Evolutionary conservation across 495 filamentous ascomycete species (phyloP).

Genomic region (Astrothelium macrocarpum): DNA sequence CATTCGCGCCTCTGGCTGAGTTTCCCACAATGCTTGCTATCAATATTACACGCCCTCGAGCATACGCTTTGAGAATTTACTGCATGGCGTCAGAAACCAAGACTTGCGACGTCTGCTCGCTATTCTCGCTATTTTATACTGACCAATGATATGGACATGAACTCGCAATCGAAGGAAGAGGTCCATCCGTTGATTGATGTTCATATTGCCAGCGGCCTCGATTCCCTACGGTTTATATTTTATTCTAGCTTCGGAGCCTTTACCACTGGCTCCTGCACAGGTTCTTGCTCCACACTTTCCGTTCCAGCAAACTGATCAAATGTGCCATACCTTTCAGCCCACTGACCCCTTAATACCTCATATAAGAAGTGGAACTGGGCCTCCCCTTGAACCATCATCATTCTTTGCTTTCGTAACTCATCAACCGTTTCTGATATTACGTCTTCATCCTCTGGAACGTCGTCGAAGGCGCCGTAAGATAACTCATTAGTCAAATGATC

Average conservation of each 20-base stretch:
- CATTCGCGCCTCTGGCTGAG: too few relatives aligned
- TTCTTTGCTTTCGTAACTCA: slow-evolving; percentile 73
- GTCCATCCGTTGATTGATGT: too few relatives aligned
- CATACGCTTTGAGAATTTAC: too few relatives aligned
- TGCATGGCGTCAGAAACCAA: too few relatives aligned
- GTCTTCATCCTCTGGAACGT: slow-evolving; percentile 22
- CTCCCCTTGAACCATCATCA: slow-evolving; percentile 93
- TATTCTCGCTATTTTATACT: too few relatives aligned
- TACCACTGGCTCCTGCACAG: background rate
- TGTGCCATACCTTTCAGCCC: background rate
- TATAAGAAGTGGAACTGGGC: slow-evolving; percentile 85
- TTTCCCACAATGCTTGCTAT: too few relatives aligned
- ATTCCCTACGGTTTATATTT: background rate
- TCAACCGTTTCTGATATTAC: slow-evolving; percentile 69
- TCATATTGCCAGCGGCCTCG: background rate
- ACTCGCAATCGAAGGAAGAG: too few relatives aligned
- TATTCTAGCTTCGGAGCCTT: background rate
- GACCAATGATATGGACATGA: too few relatives aligned
- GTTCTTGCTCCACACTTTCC: background rate
- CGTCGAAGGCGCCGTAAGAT: slow-evolving; percentile 58
- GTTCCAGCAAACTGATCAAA: background rate
- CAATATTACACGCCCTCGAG: too few relatives aligned
- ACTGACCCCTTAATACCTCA: slow-evolving; percentile 67
- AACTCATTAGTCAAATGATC: slow-evolving; percentile 81
- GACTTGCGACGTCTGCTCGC: too few relatives aligned